phyloP scores from a whole-genome alignment of 306 rosid genomes.

The Castanea sativa region DNA sequence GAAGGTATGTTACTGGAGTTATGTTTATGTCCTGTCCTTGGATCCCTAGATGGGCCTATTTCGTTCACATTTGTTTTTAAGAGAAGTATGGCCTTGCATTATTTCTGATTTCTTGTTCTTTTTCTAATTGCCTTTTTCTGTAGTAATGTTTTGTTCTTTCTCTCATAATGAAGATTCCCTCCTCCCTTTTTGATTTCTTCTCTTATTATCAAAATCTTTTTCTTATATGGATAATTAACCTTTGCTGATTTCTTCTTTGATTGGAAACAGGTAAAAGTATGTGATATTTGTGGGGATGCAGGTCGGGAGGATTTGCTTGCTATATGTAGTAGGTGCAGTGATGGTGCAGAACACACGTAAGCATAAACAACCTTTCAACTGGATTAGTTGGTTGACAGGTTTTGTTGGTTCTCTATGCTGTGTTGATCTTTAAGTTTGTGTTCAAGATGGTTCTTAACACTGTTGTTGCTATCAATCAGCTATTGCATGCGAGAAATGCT shows the following conservation, averaged over 20 bases:
- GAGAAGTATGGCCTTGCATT: too few species aligned
- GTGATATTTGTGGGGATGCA: slow-evolving; percentile 97
- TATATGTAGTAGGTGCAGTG: slow-evolving; percentile 83
- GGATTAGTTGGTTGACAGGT: slow-evolving; percentile 13
- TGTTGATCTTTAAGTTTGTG: slow-evolving; percentile 17
- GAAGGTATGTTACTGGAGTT: too few species aligned
- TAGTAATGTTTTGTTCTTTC: neutral
- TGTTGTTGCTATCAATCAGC: slow-evolving; percentile 43
- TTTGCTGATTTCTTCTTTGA: slow-evolving; percentile 21
- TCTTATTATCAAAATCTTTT: neutral
- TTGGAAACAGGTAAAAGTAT: slow-evolving; percentile 72
- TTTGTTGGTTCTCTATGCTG: slow-evolving; percentile 11
- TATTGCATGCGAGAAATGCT: slow-evolving; percentile 94
- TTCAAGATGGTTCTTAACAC: slow-evolving; percentile 18
- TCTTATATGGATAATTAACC: slow-evolving; percentile 12
- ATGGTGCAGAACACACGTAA: slow-evolving; percentile 98
- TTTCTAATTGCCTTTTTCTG: neutral
- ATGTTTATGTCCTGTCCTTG: too few species aligned
- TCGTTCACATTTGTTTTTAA: too few species aligned
- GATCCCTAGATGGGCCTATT: too few species aligned
- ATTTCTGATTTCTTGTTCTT: neutral
- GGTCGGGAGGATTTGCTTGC: slow-evolving; percentile 90
- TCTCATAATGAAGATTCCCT: neutral
- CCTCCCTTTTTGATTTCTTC: neutral
- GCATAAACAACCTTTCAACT: slow-evolving; percentile 24